These are phyloP conservation scores for Xylaria intraflava DNA, from an alignment of 495 filamentous ascomycete genomes.

Conservation along the genomic window DNA sequence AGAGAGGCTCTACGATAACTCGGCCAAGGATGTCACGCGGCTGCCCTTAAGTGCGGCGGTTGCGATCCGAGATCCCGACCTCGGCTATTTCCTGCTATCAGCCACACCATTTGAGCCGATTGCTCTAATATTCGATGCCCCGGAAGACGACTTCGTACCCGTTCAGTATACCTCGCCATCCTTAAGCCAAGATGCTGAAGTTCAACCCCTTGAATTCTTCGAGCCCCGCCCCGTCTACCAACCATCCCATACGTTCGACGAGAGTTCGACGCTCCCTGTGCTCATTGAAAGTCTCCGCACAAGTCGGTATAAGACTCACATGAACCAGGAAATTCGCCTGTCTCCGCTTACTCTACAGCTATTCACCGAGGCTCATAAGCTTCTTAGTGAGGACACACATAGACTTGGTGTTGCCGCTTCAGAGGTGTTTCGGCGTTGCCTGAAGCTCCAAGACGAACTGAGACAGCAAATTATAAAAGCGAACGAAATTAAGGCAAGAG, in stretches of 20 bases:
- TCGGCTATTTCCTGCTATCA: constrained; percentile 76
- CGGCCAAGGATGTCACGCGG: constrained; percentile 28
- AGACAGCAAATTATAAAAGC: constrained; percentile 61
- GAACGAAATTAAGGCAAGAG: constrained; percentile 57
- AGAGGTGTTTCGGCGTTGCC: constrained; percentile 73
- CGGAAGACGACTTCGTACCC: constrained; percentile 38
- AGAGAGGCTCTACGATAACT: constrained; percentile 51
- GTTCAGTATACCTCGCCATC: constrained; percentile 29
- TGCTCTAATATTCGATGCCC: constrained; percentile 60
- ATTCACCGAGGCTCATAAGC: constrained; percentile 68
- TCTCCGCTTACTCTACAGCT: constrained; percentile 68
- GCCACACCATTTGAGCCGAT: constrained; percentile 56
- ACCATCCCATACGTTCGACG: constrained; percentile 58
- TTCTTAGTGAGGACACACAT: constrained; percentile 67
- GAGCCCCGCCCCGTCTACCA: constrained; percentile 64
- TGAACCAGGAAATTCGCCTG: constrained; percentile 67
- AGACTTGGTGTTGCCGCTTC: constrained; percentile 65
- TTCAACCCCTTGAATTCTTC: constrained; percentile 32
- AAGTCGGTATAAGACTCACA: constrained; percentile 49
- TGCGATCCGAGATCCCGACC: constrained; percentile 63
- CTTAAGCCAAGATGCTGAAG: constrained; percentile 28
- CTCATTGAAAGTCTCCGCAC: constrained; percentile 58
- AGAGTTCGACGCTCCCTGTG: constrained; percentile 48
- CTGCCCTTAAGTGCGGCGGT: constrained; percentile 52
- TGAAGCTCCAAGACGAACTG: constrained; percentile 65